phyloP scores from a whole-genome alignment of 768 basidiomycete species.

The Russula vinacea region DNA sequence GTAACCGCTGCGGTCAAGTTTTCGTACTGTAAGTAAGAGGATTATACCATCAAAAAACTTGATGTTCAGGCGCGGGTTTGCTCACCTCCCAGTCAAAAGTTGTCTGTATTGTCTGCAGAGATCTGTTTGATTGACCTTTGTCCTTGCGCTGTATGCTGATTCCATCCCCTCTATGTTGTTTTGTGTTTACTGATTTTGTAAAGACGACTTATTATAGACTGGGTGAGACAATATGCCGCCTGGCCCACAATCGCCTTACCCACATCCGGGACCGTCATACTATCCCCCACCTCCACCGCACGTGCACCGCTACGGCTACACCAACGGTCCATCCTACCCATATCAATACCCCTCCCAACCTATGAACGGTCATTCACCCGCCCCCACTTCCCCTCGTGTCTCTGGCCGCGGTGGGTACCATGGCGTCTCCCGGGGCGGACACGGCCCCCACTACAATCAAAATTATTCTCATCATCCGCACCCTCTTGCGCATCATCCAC shows the following conservation, averaged over 20 bases:
- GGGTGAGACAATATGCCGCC: constrained; percentile 20
- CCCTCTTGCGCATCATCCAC: constrained; percentile 40
- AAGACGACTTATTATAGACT: neutral
- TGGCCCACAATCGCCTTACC: constrained; percentile 36
- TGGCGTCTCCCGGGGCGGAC: constrained; percentile 34
- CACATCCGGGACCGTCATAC: constrained; percentile 38
- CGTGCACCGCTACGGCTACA: constrained; percentile 32
- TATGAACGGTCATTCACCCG: constrained; percentile 41
- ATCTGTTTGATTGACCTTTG: constrained; percentile 6
- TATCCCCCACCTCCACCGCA: constrained; percentile 34
- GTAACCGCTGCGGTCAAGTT: neutral
- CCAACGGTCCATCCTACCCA: constrained; percentile 33
- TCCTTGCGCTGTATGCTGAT: neutral
- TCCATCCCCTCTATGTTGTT: neutral
- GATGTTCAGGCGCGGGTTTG: neutral
- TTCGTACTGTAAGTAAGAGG: constrained; percentile 1
- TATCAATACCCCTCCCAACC: constrained; percentile 40
- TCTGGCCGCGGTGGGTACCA: constrained; percentile 39
- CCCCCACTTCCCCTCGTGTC: constrained; percentile 39
- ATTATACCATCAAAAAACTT: neutral
- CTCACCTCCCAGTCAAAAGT: constrained; percentile 1
- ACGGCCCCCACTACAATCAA: constrained; percentile 42
- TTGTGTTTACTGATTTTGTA: neutral
- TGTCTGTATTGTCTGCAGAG: constrained; percentile 1
- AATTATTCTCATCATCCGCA: constrained; percentile 38